These are phyloP conservation scores for Talaromyces pinophilus DNA, from an alignment of 2,329 filamentous ascomycete species.

Conservation along the genomic window DNA sequence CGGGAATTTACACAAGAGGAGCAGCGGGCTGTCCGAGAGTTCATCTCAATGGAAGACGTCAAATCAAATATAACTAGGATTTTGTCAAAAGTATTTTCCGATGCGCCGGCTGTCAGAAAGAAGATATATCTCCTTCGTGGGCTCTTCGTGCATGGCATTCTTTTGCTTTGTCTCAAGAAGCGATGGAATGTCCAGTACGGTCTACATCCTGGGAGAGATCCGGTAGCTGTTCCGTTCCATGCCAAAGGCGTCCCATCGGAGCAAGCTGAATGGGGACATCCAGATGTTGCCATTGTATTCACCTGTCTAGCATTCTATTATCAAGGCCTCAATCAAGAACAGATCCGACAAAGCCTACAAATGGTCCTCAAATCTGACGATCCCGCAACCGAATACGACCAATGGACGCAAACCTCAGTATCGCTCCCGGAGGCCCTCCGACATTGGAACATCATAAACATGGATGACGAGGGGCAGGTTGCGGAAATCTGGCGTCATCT, in stretches of 20 bases:
- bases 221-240: constrained; percentile 63
- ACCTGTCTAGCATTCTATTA: constrained; percentile 71
- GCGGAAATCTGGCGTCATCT: constrained; percentile 54
- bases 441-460: constrained; percentile 60
- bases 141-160: constrained; percentile 53
- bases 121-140: constrained; percentile 62
- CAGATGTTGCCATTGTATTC: constrained; percentile 65
- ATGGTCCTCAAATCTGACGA: constrained; percentile 59
- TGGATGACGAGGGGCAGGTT: constrained; percentile 58
- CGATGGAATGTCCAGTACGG: constrained; percentile 69
- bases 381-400: constrained; percentile 58
- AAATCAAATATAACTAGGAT: no score
- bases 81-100: constrained; percentile 32
- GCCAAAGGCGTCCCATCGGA: constrained; percentile 66
- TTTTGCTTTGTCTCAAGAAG: constrained; percentile 59
- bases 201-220: constrained; percentile 52
- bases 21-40: neutral
- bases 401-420: constrained; percentile 47
- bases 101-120: constrained; percentile 33
- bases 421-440: constrained; percentile 50
- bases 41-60: neutral
- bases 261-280: constrained; percentile 67
- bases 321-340: constrained; percentile 52
- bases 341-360: constrained; percentile 54
- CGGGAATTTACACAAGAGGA: neutral